Base-by-base conservation (phyloP, 192 early-diverging fungal genomes). In the Rhizophagus prolifer region DNA sequence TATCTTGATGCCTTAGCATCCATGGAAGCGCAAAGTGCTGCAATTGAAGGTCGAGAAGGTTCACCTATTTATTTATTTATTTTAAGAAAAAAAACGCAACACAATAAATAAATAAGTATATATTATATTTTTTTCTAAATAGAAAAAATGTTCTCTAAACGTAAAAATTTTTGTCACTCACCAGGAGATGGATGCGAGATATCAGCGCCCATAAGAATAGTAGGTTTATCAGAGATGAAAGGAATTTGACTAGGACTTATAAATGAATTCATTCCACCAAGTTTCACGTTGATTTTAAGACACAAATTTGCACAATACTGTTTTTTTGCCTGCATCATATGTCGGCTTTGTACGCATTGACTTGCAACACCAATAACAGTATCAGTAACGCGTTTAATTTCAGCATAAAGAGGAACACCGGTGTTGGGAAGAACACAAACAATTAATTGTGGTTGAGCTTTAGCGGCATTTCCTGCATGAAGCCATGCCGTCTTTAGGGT, bases 221-320 rank as follows among this genome's bases (percentile, higher is more conserved):
- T 96, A 19, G 94, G 92, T 5, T 81, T 66, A 34, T 89, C 79
- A 21, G 88, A 82, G 44, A 95, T 83, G 82, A 97, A 93, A 4
- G 91, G 90, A 30, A 93, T 86, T 66, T 93, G 85, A 10, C 79
- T 50, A 31, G 82, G 82, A 0, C 70, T 79, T 54, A 98, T 81
- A 75, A 85, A 90, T 34, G 89, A 85, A 83, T 96, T 97, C 85
- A 91, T 91, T 59, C 95, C 96, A 66, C 96, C 95, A 9, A 98
- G 88, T 86, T 98, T 97, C 38, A 92, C 88, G 82, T 98, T 98
- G 71, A 97, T 89, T 86, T 98, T 98, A 30, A 98, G 83, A 73
- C 91, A 95, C 19, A 98, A 91, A 73, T 98, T 98, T 19, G 96
- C 96, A 76, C 94, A 96, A 86, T 98, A 98, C 84, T 97, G 96